These are phyloP conservation scores for Pyronema omphalodes DNA, from an alignment of 495 filamentous ascomycete genomes.

Conservation along the genomic window DNA sequence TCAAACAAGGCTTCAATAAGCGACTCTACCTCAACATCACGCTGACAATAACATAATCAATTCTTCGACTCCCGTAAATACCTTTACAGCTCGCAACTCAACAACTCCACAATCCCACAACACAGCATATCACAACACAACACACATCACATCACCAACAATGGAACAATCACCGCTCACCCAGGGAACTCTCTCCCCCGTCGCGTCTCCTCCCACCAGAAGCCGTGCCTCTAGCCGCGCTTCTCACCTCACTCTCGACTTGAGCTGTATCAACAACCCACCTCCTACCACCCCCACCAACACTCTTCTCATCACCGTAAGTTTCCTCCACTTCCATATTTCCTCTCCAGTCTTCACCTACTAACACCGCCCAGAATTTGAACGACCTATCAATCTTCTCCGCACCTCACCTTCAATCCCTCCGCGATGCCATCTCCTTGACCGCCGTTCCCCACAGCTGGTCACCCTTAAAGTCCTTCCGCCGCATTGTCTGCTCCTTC, in stretches of 20 bases:
- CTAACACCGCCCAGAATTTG: conserved; percentile 39
- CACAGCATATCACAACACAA: neutral
- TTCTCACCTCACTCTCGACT: conserved; percentile 38
- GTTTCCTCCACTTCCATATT: neutral
- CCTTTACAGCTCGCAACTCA: too few species aligned
- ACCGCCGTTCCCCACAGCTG: conserved; percentile 64
- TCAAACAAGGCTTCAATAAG: too few species aligned
- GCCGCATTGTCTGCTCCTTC: conserved; percentile 84
- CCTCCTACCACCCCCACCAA: conserved; percentile 67
- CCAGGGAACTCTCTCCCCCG: conserved; percentile 14
- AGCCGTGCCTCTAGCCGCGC: conserved; percentile 20
- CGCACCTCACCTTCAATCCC: conserved; percentile 50
- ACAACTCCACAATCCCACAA: too few species aligned
- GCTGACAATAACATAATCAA: too few species aligned
- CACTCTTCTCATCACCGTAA: conserved; percentile 70
- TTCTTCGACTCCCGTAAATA: too few species aligned
- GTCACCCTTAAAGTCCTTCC: conserved; percentile 81
- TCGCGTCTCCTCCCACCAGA: conserved; percentile 15
- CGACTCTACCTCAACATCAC: too few species aligned
- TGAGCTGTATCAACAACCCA: conserved; percentile 59
- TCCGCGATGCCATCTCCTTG: conserved; percentile 50
- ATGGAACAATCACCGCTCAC: conserved; percentile 11
- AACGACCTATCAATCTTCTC: conserved; percentile 61
- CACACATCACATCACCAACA: conserved; percentile 12
- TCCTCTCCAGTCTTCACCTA: neutral